A percentile compares a stretch with the other conserved stretches of the same genome.
Evolutionary conservation across 805 yeast genomes (phyloP).

Genomic region (Candida easanensis): DNA sequence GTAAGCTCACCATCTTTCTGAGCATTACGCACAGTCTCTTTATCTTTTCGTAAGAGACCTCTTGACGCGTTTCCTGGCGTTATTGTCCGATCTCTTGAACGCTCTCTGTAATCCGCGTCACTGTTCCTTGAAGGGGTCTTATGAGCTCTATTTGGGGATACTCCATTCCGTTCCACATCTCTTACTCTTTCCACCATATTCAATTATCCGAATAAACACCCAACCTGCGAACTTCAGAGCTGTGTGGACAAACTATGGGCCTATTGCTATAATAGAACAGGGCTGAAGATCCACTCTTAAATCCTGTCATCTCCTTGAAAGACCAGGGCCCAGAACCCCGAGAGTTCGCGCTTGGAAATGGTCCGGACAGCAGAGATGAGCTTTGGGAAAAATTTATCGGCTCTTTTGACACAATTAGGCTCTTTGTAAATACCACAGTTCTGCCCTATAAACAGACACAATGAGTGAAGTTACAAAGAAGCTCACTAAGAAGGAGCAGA

Average conservation of each 20-base stretch:
- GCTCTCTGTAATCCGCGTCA: slow-evolving; percentile 13
- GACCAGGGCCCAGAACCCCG: background rate
- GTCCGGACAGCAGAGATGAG: slow-evolving; percentile 8
- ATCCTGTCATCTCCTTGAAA: background rate
- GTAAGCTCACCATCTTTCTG: background rate
- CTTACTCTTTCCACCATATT: background rate
- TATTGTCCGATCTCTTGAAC: slow-evolving; percentile 9
- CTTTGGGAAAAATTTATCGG: slow-evolving; percentile 5
- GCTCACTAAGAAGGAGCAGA: slow-evolving; percentile 62
- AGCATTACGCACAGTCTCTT: background rate
- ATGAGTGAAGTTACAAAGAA: slow-evolving; percentile 32
- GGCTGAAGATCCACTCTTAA: no score
- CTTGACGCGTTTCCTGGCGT: background rate
- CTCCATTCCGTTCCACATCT: background rate
- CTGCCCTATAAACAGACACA: no score
- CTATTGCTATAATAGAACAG: no score
- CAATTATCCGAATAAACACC: no score
- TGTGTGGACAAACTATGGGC: no score
- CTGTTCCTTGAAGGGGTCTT: slow-evolving; percentile 9
- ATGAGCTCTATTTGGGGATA: slow-evolving; percentile 4
- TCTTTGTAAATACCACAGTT: no score
- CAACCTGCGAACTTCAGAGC: no score
- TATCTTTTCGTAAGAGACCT: background rate
- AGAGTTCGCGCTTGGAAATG: background rate
- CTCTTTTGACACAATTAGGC: slow-evolving; percentile 4